Conservation (phyloP, 192 early-diverging fungal genomes). For the Geranomyces michiganensis region DNA sequence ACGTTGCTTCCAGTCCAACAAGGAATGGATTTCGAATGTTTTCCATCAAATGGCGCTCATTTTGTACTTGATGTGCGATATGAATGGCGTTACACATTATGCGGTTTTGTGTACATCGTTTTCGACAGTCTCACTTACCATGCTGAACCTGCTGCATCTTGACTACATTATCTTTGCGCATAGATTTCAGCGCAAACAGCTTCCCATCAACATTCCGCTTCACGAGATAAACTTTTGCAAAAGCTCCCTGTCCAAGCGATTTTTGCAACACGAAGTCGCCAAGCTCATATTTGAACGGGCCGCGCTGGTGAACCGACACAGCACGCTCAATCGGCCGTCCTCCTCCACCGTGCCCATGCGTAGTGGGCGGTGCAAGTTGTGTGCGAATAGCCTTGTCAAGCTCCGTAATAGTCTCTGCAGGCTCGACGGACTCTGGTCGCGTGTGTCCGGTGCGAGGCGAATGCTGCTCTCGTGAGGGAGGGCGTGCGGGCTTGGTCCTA, state of each 20-base stretch:
- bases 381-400: neutral
- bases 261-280: constrained; percentile 77
- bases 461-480: too few relatives aligned
- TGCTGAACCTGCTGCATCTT: constrained; percentile 74
- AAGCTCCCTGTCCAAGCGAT: constrained; percentile 87
- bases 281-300: constrained; percentile 48
- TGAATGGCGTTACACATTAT: too few relatives aligned
- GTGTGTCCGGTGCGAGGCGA: too few relatives aligned
- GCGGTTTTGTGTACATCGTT: too few relatives aligned
- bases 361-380: neutral
- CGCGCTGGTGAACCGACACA: constrained; percentile 36
- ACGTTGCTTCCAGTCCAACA: constrained; percentile 45
- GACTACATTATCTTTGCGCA: constrained; percentile 86
- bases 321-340: constrained; percentile 35
- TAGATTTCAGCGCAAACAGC: constrained; percentile 90
- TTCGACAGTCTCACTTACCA: constrained; percentile 5
- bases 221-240: constrained; percentile 88
- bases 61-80: constrained; percentile 55
- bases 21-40: constrained; percentile 45
- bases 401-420: neutral
- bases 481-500: too few relatives aligned
- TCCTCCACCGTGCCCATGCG: neutral
- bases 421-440: neutral
- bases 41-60: constrained; percentile 83
- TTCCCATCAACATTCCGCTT: constrained; percentile 68